Evolutionary conservation across 441 rosid species (phyloP).

Genomic region (Lepidium campestre): DNA sequence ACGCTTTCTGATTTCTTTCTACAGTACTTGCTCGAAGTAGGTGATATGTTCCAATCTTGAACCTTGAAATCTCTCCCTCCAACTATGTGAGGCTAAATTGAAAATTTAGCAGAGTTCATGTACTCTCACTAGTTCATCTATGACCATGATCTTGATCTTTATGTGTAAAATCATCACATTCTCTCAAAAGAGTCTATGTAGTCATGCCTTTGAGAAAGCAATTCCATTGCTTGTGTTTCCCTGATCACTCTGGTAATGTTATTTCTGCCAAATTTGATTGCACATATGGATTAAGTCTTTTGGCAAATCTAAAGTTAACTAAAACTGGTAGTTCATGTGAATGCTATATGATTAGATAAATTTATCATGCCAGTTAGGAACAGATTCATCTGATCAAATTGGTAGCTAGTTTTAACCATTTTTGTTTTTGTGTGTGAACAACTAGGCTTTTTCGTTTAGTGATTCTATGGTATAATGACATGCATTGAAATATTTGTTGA

Average conservation of each 20-base stretch:
- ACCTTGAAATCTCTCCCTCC: background rate
- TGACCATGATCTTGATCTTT: background rate
- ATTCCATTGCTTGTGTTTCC: background rate
- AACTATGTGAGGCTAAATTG: background rate
- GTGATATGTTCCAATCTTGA: background rate
- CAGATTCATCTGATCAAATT: background rate
- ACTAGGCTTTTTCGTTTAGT: background rate
- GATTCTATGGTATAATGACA: background rate
- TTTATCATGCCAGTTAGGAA: background rate
- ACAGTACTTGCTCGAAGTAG: background rate
- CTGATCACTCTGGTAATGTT: background rate
- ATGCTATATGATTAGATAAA: background rate
- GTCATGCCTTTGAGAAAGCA: background rate
- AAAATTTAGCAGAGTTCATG: background rate
- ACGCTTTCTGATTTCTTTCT: background rate
- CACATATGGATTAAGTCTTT: background rate
- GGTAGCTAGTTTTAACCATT: background rate
- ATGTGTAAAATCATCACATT: background rate
- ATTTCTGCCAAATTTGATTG: background rate
- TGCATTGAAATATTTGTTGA: background rate
- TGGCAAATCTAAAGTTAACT: background rate
- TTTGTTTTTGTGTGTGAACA: background rate
- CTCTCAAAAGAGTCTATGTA: background rate
- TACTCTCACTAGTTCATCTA: background rate
- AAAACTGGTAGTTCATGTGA: background rate